These are phyloP conservation scores for Elaeagnus macrophylla DNA, from an alignment of 306 rosid genomes.

Conservation along the genomic window DNA sequence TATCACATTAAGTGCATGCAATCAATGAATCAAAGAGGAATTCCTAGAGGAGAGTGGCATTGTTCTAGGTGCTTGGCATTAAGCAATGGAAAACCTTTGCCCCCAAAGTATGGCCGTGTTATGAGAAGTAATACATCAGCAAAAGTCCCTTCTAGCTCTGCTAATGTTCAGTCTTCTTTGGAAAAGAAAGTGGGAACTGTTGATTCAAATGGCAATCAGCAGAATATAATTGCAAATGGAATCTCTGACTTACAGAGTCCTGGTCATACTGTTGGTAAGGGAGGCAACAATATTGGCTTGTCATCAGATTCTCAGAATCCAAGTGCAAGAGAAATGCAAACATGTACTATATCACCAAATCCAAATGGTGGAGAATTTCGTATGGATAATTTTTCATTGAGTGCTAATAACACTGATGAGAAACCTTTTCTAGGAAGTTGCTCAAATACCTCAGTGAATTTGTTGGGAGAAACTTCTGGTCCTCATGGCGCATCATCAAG, in stretches of 20 bases:
- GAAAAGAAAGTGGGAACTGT: conserved; percentile 55
- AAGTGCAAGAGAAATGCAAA: conserved; percentile 23
- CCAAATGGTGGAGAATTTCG: too few species aligned
- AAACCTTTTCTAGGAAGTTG: conserved; percentile 27
- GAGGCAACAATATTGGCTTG: conserved; percentile 26
- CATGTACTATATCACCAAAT: too few species aligned
- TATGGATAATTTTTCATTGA: conserved; percentile 21
- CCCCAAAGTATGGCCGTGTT: conserved; percentile 99
- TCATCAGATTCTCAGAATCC: conserved; percentile 26
- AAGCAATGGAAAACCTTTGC: conserved; percentile 91
- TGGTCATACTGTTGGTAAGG: conserved; percentile 22
- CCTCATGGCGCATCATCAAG: conserved; percentile 33
- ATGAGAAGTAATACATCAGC: conserved; percentile 77
- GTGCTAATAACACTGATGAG: conserved; percentile 32
- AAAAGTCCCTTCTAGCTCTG: conserved; percentile 41
- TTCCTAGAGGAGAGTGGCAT: conserved; percentile 96
- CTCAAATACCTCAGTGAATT: conserved; percentile 30
- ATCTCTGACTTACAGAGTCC: conserved; percentile 33
- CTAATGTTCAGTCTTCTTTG: conserved; percentile 38
- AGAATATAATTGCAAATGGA: conserved; percentile 39
- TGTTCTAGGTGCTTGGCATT: conserved; percentile 70
- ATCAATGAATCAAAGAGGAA: conserved; percentile 62
- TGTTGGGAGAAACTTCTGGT: conserved; percentile 25
- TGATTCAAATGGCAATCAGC: conserved; percentile 48
- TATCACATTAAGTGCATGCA: conserved; percentile 78